A percentile compares a stretch with the other conserved stretches of the same genome.
phyloP scores from a whole-genome alignment of 1,284 basidiomycete genomes.

The Ustilago curta region DNA sequence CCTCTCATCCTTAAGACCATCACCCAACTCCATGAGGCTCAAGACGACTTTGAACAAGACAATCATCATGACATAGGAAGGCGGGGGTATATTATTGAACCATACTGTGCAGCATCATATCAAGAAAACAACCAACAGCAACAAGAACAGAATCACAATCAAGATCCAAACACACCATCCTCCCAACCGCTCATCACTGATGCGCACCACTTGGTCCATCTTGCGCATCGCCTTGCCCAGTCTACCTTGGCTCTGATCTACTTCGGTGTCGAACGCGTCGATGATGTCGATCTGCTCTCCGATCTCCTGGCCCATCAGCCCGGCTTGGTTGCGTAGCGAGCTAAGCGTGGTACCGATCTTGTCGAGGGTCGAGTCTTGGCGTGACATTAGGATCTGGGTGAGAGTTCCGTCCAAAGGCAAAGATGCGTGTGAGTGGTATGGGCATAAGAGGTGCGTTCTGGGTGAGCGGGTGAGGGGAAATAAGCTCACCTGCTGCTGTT shows the following conservation, averaged over 20 bases:
- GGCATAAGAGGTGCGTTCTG: not conserved
- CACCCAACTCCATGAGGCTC: too few relatives aligned
- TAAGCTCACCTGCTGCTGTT: conserved; percentile 63
- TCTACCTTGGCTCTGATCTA: conserved; percentile 59
- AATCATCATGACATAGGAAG: not conserved
- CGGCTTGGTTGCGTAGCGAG: conserved; percentile 61
- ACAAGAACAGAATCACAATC: conserved; percentile 54
- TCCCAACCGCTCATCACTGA: conserved; percentile 62
- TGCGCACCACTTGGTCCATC: conserved; percentile 64
- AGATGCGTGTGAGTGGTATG: not conserved
- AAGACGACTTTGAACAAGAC: too few relatives aligned
- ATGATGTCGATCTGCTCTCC: conserved; percentile 66
- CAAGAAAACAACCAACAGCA: conserved; percentile 51
- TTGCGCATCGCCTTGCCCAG: conserved; percentile 58
- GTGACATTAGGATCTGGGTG: conserved; percentile 53
- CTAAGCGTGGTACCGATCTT: conserved; percentile 60
- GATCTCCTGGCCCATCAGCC: conserved; percentile 64
- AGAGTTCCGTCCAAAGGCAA: too few relatives aligned
- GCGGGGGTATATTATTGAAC: conserved; percentile 3
- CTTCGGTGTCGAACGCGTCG: conserved; percentile 62
- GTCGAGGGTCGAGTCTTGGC: conserved; percentile 65
- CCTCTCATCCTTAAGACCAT: too few relatives aligned
- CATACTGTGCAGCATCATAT: conserved; percentile 25
- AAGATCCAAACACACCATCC: conserved; percentile 69
- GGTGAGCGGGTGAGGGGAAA: too few relatives aligned